Evolutionary conservation across 2,329 filamentous ascomycete species (phyloP), one percentile per base, ranked within the genome.

Genomic region (Fusarium paranaense): DNA sequence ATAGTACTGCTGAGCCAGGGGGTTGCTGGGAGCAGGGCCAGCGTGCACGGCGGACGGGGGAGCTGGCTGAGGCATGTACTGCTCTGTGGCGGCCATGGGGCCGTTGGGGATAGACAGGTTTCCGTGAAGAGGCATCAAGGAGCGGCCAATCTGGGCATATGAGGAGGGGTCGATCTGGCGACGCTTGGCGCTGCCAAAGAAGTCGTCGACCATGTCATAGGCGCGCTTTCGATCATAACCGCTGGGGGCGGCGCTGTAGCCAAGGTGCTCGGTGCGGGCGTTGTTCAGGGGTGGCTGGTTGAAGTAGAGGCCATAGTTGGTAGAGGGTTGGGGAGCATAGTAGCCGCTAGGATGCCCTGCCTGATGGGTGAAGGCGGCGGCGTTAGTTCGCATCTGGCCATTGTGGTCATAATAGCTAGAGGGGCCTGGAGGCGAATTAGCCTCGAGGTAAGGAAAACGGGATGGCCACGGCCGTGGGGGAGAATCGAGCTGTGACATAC

Each of bases 131-230:
- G 94, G 93, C 81, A 96, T 90, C 69, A 99, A 89, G 71, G 95
- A 93, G 81, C 97, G 94, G 76, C 95, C 95, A 74, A 99, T 95
- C 80, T 97, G 94, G 66, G 93, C 89, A 83, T 98, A 98, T n/a
- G 93, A 97, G 63, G 89, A 89, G 4, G 95, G 94, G 81, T 98
- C 95, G 76, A 98, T 93, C 78, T 95, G 92, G 80, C 95, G 93
- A 78, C 95, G 94, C 88, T 98, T 98, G 76, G 95, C 92, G 81
- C 94, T 95, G 76, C 94, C 94, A 76, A 98, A 97, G 86, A 98
- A 98, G 81, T 98, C 95, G 80, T 97, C 96, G 69, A 98, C 87
- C 67, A 94, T 93, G 79, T 98, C 95, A 76, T 93, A 94, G n/a
- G 91, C 91, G 71, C 95, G 94, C 86, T 96, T 97, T 80, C 94